Conservation (phyloP, 2,329 filamentous ascomycete genomes). For the Penicillium sp. region DNA sequence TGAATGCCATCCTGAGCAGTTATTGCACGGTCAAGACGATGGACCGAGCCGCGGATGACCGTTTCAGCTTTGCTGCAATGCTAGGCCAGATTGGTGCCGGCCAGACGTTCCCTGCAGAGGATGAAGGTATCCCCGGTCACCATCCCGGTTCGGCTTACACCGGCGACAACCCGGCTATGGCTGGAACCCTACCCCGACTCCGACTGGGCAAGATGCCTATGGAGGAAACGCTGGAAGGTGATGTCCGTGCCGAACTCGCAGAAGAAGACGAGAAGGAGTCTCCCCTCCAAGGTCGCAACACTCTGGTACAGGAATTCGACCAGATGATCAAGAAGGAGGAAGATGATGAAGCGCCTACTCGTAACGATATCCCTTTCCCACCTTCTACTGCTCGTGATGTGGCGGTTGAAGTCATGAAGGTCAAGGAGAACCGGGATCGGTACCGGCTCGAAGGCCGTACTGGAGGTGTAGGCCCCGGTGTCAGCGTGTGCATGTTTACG, state of each 20-base stretch:
- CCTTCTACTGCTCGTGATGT: constrained; percentile 87
- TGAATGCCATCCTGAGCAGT: constrained; percentile 69
- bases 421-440: constrained; percentile 87
- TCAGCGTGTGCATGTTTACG: constrained; percentile 96
- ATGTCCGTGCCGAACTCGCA: constrained; percentile 81
- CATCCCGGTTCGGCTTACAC: constrained; percentile 63
- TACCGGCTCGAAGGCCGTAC: constrained; percentile 84
- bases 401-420: constrained; percentile 87
- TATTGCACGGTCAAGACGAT: constrained; percentile 59
- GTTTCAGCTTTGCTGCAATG: constrained; percentile 59
- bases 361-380: constrained; percentile 79
- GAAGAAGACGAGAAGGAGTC: constrained; percentile 80
- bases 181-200: constrained; percentile 60
- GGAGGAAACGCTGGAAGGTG: constrained; percentile 76
- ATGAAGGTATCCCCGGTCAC: constrained; percentile 68
- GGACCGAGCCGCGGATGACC: constrained; percentile 58
- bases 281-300: constrained; percentile 66
- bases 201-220: constrained; percentile 79
- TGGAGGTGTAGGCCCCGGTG: constrained; percentile 74
- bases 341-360: constrained; percentile 74
- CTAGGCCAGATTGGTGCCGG: constrained; percentile 55
- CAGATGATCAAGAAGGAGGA: constrained; percentile 86
- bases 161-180: constrained; percentile 55
- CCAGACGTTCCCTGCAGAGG: constrained; percentile 61
- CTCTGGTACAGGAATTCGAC: constrained; percentile 83